Evolutionary conservation across 306 rosid genomes (phyloP), one percentile per base, ranked within the genome.

Genomic region (Quercus berberidifolia): DNA sequence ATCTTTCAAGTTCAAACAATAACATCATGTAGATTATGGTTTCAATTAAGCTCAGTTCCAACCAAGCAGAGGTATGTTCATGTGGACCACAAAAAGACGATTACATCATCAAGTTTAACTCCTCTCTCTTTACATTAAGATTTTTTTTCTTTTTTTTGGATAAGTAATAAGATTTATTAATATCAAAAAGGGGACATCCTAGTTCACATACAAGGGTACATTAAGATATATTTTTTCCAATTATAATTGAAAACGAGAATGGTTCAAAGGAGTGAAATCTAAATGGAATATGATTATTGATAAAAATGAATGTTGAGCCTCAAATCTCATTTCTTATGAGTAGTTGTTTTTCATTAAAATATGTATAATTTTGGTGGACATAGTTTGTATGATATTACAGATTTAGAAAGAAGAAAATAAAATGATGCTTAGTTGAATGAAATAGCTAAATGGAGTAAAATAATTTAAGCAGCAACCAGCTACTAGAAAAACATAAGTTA

Each of bases 401-500:
- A 41, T 41, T 41, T 8, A 41, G 11, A 41, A 41, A 41, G 46
- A 41, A 41, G 46, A 41, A 41, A 41, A 41, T 41, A 25, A 25
- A 60, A 60, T 0, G 23, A 26, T 11, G 19, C 70, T 70, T 71
- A 68, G 65, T 76, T 17, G 49, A 76, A 75, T 55, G 73, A 72
- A 70, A 70, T 55, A 63, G 38, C 58, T 28, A 35, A 13, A 41
- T 57, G 5, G 17, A 74, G 62, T 63, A 62, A 21, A 31, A 55
- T 59, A 23, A 71, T 26, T 30, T 65, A 65, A 6, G 21, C 46
- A 62, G 74, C 80, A 76, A 52, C 69, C 62, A n/a, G 64, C 76
- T 3, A 73, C 60, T 68, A 77, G 73, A 65, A 55, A 80, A 78
- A 77, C 51, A 33, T 33, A 33, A 67, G 51, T 21, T 67, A 67